A percentile compares a stretch with the other conserved stretches of the same genome.
These are phyloP conservation scores for Ustilago cynodontis DNA, from an alignment of 1,284 basidiomycete genomes.

Conservation along the genomic window DNA sequence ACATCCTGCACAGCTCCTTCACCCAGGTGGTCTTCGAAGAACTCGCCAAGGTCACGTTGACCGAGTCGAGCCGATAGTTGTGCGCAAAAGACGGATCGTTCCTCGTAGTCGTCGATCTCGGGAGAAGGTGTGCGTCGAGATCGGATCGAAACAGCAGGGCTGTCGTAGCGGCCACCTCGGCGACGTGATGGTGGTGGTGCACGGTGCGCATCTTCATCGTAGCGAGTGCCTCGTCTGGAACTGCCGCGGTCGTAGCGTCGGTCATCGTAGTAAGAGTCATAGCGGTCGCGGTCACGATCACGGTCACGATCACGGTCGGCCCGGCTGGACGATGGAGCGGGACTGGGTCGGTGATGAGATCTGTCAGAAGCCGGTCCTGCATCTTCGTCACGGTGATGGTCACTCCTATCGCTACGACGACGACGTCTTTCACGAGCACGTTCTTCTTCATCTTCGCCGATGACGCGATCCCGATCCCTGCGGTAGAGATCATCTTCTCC, in stretches of 20 bases:
- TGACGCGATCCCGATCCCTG: slow-evolving; percentile 52
- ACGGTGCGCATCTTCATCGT: slow-evolving; percentile 35
- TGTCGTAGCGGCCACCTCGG: slow-evolving; percentile 36
- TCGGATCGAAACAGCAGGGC: slow-evolving; percentile 35
- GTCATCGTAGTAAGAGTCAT: slow-evolving; percentile 49
- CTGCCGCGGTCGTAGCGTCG: slow-evolving; percentile 37
- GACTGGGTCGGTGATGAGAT: slow-evolving; percentile 24
- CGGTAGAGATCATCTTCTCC: slow-evolving; percentile 52
- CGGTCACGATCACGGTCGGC: slow-evolving; percentile 25
- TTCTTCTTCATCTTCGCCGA: slow-evolving; percentile 67
- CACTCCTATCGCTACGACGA: slow-evolving; percentile 43
- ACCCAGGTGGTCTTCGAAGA: slow-evolving; percentile 97
- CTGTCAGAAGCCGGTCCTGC: slow-evolving; percentile 11
- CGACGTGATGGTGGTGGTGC: slow-evolving; percentile 23
- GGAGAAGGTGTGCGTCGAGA: slow-evolving; percentile 48
- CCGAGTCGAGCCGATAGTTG: slow-evolving; percentile 95
- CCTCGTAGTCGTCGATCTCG: slow-evolving; percentile 75
- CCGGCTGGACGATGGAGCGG: slow-evolving; percentile 33
- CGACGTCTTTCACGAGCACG: slow-evolving; percentile 68
- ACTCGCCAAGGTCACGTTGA: slow-evolving; percentile 94
- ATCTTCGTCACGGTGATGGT: slow-evolving; percentile 39
- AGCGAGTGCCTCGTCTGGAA: slow-evolving; percentile 22
- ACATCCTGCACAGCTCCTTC: slow-evolving; percentile 90
- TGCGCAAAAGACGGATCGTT: slow-evolving; percentile 96
- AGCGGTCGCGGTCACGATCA: slow-evolving; percentile 19